Percentiles rank a stretch among this genome's conserved stretches.
phyloP scores from a whole-genome alignment of 768 basidiomycete genomes.

The Mrakia hoshinonis region DNA sequence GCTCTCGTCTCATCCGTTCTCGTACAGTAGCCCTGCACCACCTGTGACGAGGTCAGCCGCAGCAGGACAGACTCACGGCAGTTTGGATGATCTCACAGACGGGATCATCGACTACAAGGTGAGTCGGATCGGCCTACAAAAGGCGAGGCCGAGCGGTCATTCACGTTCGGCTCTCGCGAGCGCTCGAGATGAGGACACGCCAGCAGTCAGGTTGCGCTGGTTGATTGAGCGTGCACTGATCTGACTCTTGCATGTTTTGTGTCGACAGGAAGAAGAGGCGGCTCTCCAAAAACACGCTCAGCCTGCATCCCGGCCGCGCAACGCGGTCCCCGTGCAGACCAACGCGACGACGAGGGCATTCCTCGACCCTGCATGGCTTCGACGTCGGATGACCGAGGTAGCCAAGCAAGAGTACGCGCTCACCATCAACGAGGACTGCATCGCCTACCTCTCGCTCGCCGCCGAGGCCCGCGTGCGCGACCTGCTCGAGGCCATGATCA shows the following conservation, averaged over 20 bases:
- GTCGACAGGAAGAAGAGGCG: constrained; percentile 12
- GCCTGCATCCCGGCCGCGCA: background rate
- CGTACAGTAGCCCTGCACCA: too few species aligned
- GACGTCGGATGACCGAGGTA: constrained; percentile 11
- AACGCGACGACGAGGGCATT: constrained; percentile 14
- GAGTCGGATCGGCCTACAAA: background rate
- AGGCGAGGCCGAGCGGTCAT: background rate
- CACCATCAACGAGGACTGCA: constrained; percentile 53
- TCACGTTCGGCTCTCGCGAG: background rate
- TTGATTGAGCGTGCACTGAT: too few species aligned
- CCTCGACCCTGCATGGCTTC: constrained; percentile 16
- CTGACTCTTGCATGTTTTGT: background rate
- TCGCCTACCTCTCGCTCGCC: constrained; percentile 70
- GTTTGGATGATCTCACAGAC: constrained; percentile 7
- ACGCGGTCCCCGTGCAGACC: background rate
- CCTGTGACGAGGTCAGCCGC: too few species aligned
- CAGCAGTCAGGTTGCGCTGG: too few species aligned
- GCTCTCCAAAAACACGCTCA: constrained; percentile 3
- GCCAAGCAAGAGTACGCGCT: constrained; percentile 1
- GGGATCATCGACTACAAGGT: constrained; percentile 18
- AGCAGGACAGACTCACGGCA: background rate
- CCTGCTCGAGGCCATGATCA: constrained; percentile 32
- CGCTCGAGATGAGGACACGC: too few species aligned
- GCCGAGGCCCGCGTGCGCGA: constrained; percentile 47
- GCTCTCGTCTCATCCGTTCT: too few species aligned